These are phyloP conservation scores for Fusarium sublunatum DNA, from an alignment of 2,329 filamentous ascomycete species.

Conservation along the genomic window DNA sequence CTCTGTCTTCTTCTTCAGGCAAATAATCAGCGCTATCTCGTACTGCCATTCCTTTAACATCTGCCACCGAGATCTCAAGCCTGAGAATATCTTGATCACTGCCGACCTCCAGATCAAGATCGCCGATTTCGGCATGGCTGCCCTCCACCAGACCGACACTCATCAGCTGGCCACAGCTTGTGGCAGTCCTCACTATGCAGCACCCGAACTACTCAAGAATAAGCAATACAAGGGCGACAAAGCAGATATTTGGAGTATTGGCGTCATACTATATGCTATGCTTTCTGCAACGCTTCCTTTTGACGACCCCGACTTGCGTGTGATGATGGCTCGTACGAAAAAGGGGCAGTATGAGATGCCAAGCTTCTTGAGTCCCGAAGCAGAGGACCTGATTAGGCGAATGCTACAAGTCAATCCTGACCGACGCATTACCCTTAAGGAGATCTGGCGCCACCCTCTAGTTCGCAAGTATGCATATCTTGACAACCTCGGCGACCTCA, in stretches of 20 bases:
- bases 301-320: slow-evolving; percentile 71
- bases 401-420: slow-evolving; percentile 85
- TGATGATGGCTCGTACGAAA: slow-evolving; percentile 71
- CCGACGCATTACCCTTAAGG: slow-evolving; percentile 79
- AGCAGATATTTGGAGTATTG: slow-evolving; percentile 95
- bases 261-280: slow-evolving; percentile 89
- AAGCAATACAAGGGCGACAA: slow-evolving; percentile 83
- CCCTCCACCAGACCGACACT: slow-evolving; percentile 81
- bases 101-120: slow-evolving; percentile 83
- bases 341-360: slow-evolving; percentile 71
- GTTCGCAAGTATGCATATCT: slow-evolving; percentile 84
- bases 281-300: slow-evolving; percentile 88
- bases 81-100: slow-evolving; percentile 94
- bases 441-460: slow-evolving; percentile 90
- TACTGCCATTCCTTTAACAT: slow-evolving; percentile 97
- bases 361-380: slow-evolving; percentile 72
- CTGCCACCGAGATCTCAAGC: slow-evolving; percentile 95
- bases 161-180: slow-evolving; percentile 89
- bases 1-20: slow-evolving; percentile 86
- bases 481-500: slow-evolving; percentile 70
- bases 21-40: slow-evolving; percentile 90
- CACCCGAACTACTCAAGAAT: slow-evolving; percentile 87
- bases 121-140: slow-evolving; percentile 98
- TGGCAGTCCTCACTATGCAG: slow-evolving; percentile 96
- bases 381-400: slow-evolving; percentile 79